These are phyloP conservation scores for Colletotrichum sp. DNA, from an alignment of 2,329 filamentous ascomycete genomes.

Conservation along the genomic window DNA sequence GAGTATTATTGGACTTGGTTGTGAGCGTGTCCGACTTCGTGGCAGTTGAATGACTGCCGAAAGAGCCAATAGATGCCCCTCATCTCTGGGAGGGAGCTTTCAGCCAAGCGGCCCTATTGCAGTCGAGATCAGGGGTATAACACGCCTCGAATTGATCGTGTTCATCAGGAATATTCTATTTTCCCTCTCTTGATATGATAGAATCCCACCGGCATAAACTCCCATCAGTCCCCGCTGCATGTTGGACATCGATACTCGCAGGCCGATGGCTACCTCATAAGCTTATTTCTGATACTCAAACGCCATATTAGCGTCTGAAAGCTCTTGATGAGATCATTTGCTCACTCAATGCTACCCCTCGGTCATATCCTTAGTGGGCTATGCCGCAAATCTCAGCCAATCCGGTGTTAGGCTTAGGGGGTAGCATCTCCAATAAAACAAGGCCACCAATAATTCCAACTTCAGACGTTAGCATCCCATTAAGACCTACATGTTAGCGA, in stretches of 20 bases:
- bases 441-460: neutral
- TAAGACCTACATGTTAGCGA: neutral
- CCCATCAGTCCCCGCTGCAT: neutral
- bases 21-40: neutral
- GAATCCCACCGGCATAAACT: neutral
- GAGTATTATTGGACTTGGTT: neutral
- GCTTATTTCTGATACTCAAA: neutral
- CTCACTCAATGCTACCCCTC: neutral
- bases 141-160: neutral
- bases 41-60: neutral
- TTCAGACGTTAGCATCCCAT: neutral
- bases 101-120: neutral
- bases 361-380: neutral
- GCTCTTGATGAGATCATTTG: neutral
- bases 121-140: neutral
- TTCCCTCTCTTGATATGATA: neutral
- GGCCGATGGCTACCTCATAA: neutral
- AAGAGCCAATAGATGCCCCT: neutral
- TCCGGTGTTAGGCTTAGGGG: neutral
- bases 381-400: neutral
- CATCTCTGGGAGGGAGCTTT: neutral
- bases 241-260: neutral
- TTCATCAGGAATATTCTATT: neutral
- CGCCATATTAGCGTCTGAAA: neutral
- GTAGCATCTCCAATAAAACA: neutral